Base-by-base conservation (phyloP, 106 monocot species). In the Allium cepa region DNA sequence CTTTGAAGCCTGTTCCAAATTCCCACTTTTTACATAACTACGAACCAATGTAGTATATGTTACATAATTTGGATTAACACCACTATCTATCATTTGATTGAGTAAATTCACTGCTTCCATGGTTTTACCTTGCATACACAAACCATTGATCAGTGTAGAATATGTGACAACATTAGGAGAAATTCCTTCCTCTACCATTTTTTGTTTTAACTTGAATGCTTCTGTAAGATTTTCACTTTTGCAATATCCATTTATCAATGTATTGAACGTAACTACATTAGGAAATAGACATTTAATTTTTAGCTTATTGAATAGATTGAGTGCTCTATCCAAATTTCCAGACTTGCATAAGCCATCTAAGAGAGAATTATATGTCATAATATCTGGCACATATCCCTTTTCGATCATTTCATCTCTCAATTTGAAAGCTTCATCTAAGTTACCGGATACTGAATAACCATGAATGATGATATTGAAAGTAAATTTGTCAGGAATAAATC, bases 281-380 rank as follows among this genome's bases (percentile, higher is more conserved):
- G 91, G 88, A 68, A 53, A 17, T 57, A 91, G 13, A 59, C 83
- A 83, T 66, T 91, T 96, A 12, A 65, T 16, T 11, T 53, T 79
- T 70, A 96, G 75, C 66, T 96, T 96, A 50, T 77, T 55, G 66
- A 88, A 96, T 61, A 96, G 91, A 63, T 80, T 88, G 52, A 70
- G 63, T 49, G 91, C 95, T 67, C 95, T 88, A 50, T 84, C 79
- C 57, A 91, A 49, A 76, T 91, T 85, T 50, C 85, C 83, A 51
- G 88, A 91, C 66, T 88, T 96, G 72, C 88, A 91, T n/a, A 96
- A 69, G 62, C 95, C 95, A 91, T 85, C 81, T 13, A 96, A 81
- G 18, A 96, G 88, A 67, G 95, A 73, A 88, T 96, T 96, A 26
- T 96, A 96, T 11, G 85, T 84, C 16, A 79, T 79, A 71, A 96